These are phyloP conservation scores for Fusarium fujikuroi DNA, from an alignment of 2,329 filamentous ascomycete species.

Conservation along the genomic window DNA sequence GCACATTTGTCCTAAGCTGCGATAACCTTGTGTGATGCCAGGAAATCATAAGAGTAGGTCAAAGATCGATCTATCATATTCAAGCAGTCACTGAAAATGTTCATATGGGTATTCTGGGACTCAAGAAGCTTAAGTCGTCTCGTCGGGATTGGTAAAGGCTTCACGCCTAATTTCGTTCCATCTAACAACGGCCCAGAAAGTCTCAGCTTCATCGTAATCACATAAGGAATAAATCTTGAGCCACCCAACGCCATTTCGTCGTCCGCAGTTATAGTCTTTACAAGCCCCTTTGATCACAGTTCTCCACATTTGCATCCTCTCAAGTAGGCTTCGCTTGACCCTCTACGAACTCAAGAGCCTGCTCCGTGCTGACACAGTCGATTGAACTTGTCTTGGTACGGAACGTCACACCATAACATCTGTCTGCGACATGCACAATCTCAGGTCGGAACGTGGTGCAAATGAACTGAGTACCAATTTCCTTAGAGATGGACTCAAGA, in stretches of 20 bases:
- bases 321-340: conserved; percentile 68
- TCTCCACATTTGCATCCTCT: conserved; percentile 4
- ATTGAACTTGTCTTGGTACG: conserved; percentile 94
- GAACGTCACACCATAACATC: conserved; percentile 97
- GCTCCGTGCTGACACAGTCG: conserved; percentile 86
- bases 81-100: neutral
- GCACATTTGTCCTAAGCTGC: neutral
- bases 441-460: conserved; percentile 98
- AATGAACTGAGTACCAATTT: conserved; percentile 83
- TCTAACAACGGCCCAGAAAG: conserved; percentile 22
- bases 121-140: conserved; percentile 25
- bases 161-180: conserved; percentile 24
- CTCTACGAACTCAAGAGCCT: conserved; percentile 93
- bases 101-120: conserved; percentile 11
- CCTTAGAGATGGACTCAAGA: conserved; percentile 79
- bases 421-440: conserved; percentile 94
- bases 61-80: neutral
- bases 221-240: conserved; percentile 41
- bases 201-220: conserved; percentile 37
- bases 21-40: neutral
- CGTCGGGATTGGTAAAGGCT: conserved; percentile 23
- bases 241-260: conserved; percentile 42
- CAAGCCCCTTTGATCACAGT: conserved; percentile 16
- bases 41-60: neutral
- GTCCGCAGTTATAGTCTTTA: conserved; percentile 36